These are phyloP conservation scores for Petasospora rhodanensis DNA, from an alignment of 1,139 yeast species.

Conservation along the genomic window DNA sequence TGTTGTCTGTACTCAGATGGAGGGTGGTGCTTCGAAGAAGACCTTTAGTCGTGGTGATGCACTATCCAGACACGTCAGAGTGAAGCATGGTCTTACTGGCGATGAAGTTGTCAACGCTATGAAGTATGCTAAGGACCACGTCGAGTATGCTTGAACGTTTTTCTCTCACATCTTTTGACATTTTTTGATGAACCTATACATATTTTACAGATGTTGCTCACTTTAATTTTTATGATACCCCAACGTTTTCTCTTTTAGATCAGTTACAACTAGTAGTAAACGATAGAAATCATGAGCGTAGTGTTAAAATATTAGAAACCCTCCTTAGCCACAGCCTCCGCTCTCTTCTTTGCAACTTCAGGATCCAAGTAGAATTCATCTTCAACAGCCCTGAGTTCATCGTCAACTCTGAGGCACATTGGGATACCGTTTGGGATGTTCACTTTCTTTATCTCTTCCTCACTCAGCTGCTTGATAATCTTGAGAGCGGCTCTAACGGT, in stretches of 20 bases:
- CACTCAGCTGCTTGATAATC: constrained; percentile 50
- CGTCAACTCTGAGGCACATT: constrained; percentile 50
- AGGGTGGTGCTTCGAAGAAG: constrained; percentile 43
- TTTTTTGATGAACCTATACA: neutral
- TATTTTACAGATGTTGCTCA: neutral
- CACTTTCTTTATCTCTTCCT: constrained; percentile 58
- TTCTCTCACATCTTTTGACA: constrained; percentile 17
- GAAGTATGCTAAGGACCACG: constrained; percentile 71
- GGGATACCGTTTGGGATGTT: constrained; percentile 82
- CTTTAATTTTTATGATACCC: too few relatives aligned
- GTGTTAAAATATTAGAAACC: too few relatives aligned
- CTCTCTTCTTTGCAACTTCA: constrained; percentile 61
- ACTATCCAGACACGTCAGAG: constrained; percentile 84
- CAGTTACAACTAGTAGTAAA: too few relatives aligned
- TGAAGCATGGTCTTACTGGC: constrained; percentile 73
- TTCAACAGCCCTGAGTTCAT: constrained; percentile 38
- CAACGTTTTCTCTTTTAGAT: too few relatives aligned
- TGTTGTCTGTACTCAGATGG: constrained; percentile 62
- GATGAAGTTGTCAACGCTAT: constrained; percentile 67
- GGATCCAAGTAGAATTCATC: constrained; percentile 62
- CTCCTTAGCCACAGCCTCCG: constrained; percentile 59
- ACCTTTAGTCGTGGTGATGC: constrained; percentile 95
- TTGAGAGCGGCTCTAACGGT: constrained; percentile 67
- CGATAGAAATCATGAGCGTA: too few relatives aligned
- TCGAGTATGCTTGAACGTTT: constrained; percentile 43